phyloP scores from a whole-genome alignment of 306 rosid species.

The Fragaria ananassa region DNA sequence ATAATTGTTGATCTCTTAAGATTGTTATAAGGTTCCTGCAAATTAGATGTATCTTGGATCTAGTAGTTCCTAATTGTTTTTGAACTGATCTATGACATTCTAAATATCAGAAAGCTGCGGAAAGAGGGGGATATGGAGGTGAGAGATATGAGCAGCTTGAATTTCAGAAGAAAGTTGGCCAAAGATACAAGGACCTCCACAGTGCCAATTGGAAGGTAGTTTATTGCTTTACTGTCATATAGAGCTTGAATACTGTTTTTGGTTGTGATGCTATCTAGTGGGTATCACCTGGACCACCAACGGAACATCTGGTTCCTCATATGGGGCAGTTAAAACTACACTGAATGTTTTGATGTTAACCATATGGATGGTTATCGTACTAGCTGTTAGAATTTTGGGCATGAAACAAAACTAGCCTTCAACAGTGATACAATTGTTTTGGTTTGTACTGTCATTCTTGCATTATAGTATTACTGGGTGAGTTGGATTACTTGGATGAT shows the following conservation, averaged over 20 bases:
- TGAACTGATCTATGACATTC: background rate
- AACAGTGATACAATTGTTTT: background rate
- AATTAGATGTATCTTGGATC: background rate
- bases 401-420: background rate
- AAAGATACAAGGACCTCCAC: constrained; percentile 52
- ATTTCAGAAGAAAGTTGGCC: constrained; percentile 69
- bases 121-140: constrained; percentile 89
- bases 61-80: background rate
- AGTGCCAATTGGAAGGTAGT: constrained; percentile 83
- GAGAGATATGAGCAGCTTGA: constrained; percentile 92
- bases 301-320: background rate
- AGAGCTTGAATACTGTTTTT: background rate
- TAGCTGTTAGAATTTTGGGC: background rate
- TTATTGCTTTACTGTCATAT: background rate
- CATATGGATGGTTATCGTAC: background rate
- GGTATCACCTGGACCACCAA: background rate
- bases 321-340: background rate
- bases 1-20: background rate
- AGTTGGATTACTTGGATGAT: background rate
- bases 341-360: background rate
- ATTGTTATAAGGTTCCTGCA: background rate
- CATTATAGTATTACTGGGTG: background rate
- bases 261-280: constrained; percentile 16
- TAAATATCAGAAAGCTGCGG: constrained; percentile 69
- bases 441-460: background rate